Base-by-base conservation (phyloP, 2,329 filamentous ascomycete species). In the Metarhizium humberi region DNA sequence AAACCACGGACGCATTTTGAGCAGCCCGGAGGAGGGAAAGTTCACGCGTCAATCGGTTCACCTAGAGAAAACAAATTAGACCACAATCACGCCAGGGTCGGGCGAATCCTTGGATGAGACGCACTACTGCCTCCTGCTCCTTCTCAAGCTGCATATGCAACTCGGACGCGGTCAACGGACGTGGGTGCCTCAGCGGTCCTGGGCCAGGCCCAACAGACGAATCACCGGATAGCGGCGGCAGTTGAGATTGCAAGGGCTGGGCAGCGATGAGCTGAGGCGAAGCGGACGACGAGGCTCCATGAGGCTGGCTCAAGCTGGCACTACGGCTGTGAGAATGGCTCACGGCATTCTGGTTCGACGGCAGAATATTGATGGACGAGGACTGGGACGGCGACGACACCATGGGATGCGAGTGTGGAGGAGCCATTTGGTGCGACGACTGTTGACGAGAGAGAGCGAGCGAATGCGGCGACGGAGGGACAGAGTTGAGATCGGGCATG, bases 21-120 rank as follows among this genome's bases (percentile, higher is more conserved):
- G 81, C 80, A 34, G 81, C 79, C 54, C 92, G 88, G n/a, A 97
- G 83, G 53, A 90, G 78, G 16, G 87, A 86, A 40, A 97, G 83
- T 69, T 97, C 92, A 56, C 92, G 87, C 0, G 90, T 95, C 36
- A 97, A 79, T 38, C 92, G 90, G 73, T 97, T 97, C 58, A 96
- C 89, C 90, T 92, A 66, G 6, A 11, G 48, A 29, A 30, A 1
- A 36, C n/a, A 16, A n/a, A 47, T 30, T 34, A n/a, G 13, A 25
- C 1, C 20, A 1, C 42, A 16, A 43, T 7, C 25, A 3, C 5
- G 7, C 18, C 32, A 34, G 25, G 11, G 20, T 34, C 10, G 4
- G 2, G 4, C 16, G 8, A 40, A 51, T 16, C 10, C 29, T 7
- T 30, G 13, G 14, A 30, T 45, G 6, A 20, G 40, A 74, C 84